phyloP scores from a whole-genome alignment of 768 basidiomycete species.

The Tephrocybe sp. region DNA sequence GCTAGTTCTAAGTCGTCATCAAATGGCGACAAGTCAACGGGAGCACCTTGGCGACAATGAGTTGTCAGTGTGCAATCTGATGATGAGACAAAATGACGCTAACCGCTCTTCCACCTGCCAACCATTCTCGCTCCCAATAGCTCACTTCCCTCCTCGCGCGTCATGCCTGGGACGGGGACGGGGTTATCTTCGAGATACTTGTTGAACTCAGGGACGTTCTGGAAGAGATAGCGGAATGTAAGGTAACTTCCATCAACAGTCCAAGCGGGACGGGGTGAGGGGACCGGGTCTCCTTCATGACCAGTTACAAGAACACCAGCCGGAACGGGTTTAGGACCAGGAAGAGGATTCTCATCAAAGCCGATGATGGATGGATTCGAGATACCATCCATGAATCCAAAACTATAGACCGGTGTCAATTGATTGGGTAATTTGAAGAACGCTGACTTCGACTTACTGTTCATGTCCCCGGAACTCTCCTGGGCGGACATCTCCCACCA shows the following conservation, averaged over 20 bases:
- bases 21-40: slow-evolving; percentile 43
- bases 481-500: slow-evolving; percentile 44
- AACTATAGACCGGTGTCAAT: slow-evolving; percentile 25
- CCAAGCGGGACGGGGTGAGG: slow-evolving; percentile 33
- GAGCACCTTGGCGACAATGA: slow-evolving; percentile 32
- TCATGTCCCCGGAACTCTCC: slow-evolving; percentile 43
- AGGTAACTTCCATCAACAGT: slow-evolving; percentile 50
- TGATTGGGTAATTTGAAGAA: neutral
- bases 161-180: slow-evolving; percentile 28
- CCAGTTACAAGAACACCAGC: slow-evolving; percentile 46
- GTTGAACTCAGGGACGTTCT: slow-evolving; percentile 50
- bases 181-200: slow-evolving; percentile 42
- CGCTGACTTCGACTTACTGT: slow-evolving; percentile 35
- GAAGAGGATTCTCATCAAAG: slow-evolving; percentile 32
- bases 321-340: slow-evolving; percentile 37
- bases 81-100: slow-evolving; percentile 8
- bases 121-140: slow-evolving; percentile 52
- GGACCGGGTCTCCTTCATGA: slow-evolving; percentile 34
- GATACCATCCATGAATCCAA: slow-evolving; percentile 52
- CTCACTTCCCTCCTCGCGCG: slow-evolving; percentile 38
- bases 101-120: slow-evolving; percentile 54
- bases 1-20: slow-evolving; percentile 38
- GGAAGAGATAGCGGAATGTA: slow-evolving; percentile 49
- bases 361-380: slow-evolving; percentile 46
- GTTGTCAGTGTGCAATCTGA: neutral